Evolutionary conservation across 2,329 filamentous ascomycete species (phyloP).

Genomic region (Rhynchosporium agropyri): DNA sequence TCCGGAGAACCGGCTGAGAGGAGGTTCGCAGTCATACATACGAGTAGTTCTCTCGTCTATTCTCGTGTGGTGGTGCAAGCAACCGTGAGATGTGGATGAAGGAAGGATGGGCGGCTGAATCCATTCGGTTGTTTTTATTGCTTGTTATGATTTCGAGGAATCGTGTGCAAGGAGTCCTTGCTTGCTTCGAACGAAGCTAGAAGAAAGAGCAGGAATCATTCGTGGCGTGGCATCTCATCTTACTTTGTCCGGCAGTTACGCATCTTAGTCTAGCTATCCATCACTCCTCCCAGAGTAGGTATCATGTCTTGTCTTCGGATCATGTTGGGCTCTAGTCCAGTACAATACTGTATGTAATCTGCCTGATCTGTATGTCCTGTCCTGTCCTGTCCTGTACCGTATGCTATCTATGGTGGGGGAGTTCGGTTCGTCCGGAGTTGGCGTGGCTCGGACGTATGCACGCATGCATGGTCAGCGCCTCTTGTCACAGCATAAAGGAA

Average conservation of each 20-base stretch:
- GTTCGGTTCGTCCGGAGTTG: constrained; percentile 1
- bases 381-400: too few species aligned
- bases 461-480: neutral
- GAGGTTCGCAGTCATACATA: too few species aligned
- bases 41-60: neutral
- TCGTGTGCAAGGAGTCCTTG: neutral
- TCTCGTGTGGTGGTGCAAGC: neutral
- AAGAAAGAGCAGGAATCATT: neutral
- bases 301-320: too few species aligned
- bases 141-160: neutral
- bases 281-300: too few species aligned
- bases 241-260: too few species aligned
- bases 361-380: too few species aligned
- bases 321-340: too few species aligned
- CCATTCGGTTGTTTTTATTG: neutral
- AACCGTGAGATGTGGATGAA: neutral
- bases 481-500: neutral
- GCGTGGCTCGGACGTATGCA: too few species aligned
- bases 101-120: constrained; percentile 1
- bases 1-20: constrained; percentile 6
- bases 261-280: too few species aligned
- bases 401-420: too few species aligned
- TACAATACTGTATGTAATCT: too few species aligned
- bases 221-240: neutral
- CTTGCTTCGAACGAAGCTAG: neutral